Evolutionary conservation across 2,329 filamentous ascomycete species (phyloP).

Genomic region (Fusarium siculi): DNA sequence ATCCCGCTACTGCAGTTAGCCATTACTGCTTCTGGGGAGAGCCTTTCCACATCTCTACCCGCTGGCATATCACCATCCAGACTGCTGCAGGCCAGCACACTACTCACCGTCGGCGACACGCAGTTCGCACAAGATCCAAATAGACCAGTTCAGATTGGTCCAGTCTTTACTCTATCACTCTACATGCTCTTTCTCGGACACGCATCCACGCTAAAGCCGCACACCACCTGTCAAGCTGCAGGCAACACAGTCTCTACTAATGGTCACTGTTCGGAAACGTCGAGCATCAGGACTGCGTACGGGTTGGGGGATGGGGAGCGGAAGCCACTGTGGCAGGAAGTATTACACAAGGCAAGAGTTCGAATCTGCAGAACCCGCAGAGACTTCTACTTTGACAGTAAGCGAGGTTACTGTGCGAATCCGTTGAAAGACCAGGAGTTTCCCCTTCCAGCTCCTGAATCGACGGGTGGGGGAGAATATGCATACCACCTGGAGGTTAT

Average conservation of each 20-base stretch:
- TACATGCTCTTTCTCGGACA: constrained; percentile 97
- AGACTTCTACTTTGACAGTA: constrained; percentile 36
- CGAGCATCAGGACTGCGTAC: constrained; percentile 26
- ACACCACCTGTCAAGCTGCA: background rate
- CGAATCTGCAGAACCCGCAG: constrained; percentile 77
- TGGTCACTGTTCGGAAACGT: background rate
- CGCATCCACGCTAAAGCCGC: constrained; percentile 52
- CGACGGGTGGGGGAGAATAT: constrained; percentile 56
- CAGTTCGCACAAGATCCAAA: constrained; percentile 76
- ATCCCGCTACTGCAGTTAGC: constrained; percentile 93
- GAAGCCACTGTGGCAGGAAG: constrained; percentile 90
- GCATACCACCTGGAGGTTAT: constrained; percentile 84
- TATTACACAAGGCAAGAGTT: constrained; percentile 90
- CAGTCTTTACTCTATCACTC: constrained; percentile 84
- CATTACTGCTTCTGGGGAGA: constrained; percentile 93
- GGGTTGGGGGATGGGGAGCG: constrained; percentile 56
- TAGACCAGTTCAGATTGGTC: constrained; percentile 82
- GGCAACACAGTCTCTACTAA: background rate
- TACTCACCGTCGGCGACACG: constrained; percentile 86
- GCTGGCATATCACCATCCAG: constrained; percentile 89
- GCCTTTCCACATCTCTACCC: constrained; percentile 81
- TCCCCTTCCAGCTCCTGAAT: background rate
- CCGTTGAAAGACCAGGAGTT: background rate
- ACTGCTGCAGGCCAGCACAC: constrained; percentile 90
- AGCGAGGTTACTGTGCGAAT: constrained; percentile 24